Evolutionary conservation across 2,329 filamentous ascomycete species (phyloP).

Genomic region (Conoideocrella luteorostrata): DNA sequence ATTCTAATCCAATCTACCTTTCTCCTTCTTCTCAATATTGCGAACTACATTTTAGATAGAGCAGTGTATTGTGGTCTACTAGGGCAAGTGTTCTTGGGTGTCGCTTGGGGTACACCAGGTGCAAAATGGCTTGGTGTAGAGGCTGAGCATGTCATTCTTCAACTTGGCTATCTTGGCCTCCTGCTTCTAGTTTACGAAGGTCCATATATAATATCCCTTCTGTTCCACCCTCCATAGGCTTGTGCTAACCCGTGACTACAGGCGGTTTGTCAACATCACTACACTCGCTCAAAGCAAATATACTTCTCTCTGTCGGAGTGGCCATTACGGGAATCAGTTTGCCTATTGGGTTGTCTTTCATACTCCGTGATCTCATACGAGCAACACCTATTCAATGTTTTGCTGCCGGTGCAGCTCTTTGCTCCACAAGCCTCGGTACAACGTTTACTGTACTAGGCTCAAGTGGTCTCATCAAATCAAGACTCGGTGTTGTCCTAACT

Average conservation of each 20-base stretch:
- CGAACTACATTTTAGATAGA: slow-evolving; percentile 51
- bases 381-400: slow-evolving; percentile 58
- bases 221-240: not conserved
- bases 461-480: slow-evolving; percentile 35
- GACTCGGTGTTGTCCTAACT: slow-evolving; percentile 56
- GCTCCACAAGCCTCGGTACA: slow-evolving; percentile 68
- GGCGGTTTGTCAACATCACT: slow-evolving; percentile 44
- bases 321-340: slow-evolving; percentile 58
- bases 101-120: slow-evolving; percentile 64
- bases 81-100: slow-evolving; percentile 64
- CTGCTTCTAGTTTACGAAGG: slow-evolving; percentile 67
- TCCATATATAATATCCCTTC: slow-evolving; percentile 15
- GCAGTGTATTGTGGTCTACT: slow-evolving; percentile 64
- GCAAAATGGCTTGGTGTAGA: slow-evolving; percentile 49
- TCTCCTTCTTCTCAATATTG: slow-evolving; percentile 53
- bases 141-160: slow-evolving; percentile 49
- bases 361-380: slow-evolving; percentile 42
- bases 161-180: slow-evolving; percentile 68
- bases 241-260: slow-evolving; percentile 14
- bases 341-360: slow-evolving; percentile 62
- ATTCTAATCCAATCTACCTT: slow-evolving; percentile 58
- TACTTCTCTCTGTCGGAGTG: slow-evolving; percentile 53
- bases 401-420: slow-evolving; percentile 65
- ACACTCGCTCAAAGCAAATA: slow-evolving; percentile 46
- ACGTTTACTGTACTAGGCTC: slow-evolving; percentile 49